phyloP scores from a whole-genome alignment of 768 basidiomycete species.

The Solioccasus polychromus region DNA sequence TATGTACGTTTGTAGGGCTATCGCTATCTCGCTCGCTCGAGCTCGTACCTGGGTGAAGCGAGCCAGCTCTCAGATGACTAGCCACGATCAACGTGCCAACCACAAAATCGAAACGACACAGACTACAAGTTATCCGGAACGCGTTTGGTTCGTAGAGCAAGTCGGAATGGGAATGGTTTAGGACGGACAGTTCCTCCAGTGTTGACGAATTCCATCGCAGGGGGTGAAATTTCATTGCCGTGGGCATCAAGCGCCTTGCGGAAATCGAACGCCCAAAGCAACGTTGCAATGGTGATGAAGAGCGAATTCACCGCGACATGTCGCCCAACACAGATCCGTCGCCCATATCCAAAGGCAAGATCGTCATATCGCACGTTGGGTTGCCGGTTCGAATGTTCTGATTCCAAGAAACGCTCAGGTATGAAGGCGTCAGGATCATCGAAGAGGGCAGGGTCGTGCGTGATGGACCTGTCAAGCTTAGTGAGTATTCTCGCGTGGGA shows the following conservation, averaged over 20 bases:
- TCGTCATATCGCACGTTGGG: slow-evolving; percentile 9
- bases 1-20: too few relatives aligned
- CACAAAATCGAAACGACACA: neutral
- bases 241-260: slow-evolving; percentile 3
- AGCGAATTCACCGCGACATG: slow-evolving; percentile 6
- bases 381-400: neutral
- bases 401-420: slow-evolving; percentile 12
- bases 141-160: neutral
- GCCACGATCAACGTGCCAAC: too few relatives aligned
- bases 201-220: slow-evolving; percentile 6
- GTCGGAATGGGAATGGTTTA: slow-evolving; percentile 6
- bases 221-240: slow-evolving; percentile 7
- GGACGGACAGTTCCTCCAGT: slow-evolving; percentile 4
- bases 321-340: slow-evolving; percentile 10
- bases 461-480: slow-evolving; percentile 2
- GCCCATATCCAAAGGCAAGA: slow-evolving; percentile 11
- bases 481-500: neutral
- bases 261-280: slow-evolving; percentile 10
- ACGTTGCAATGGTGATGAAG: slow-evolving; percentile 8
- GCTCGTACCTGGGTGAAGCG: too few relatives aligned
- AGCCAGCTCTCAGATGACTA: too few relatives aligned
- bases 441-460: slow-evolving; percentile 7
- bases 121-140: neutral
- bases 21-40: too few relatives aligned
- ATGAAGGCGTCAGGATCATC: slow-evolving; percentile 15